phyloP scores from a whole-genome alignment of 2,329 filamentous ascomycete species.

The Sodiomyces alkalinus region DNA sequence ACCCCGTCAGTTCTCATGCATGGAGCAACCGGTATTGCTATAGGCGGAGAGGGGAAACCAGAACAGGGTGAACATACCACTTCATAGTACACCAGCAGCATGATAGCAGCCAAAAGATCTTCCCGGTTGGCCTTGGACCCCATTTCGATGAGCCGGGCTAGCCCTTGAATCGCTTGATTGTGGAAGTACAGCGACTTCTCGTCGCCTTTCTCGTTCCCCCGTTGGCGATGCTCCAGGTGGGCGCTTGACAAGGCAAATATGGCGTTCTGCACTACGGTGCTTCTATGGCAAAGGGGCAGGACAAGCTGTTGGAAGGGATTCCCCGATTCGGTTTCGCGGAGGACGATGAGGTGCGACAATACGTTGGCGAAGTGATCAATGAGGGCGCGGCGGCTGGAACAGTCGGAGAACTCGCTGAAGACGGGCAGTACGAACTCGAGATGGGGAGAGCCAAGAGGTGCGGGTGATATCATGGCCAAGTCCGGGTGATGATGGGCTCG shows the following conservation, averaged over 20 bases:
- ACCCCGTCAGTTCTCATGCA: neutral
- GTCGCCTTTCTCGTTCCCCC: constrained; percentile 29
- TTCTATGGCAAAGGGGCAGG: constrained; percentile 40
- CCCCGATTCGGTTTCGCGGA: constrained; percentile 40
- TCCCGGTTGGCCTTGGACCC: constrained; percentile 34
- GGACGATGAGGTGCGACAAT: constrained; percentile 48
- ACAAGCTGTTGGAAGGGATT: constrained; percentile 50
- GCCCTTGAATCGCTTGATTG: constrained; percentile 40
- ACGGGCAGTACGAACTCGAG: constrained; percentile 36
- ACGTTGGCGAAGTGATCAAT: constrained; percentile 50
- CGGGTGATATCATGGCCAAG: constrained; percentile 18
- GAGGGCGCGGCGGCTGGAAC: constrained; percentile 36
- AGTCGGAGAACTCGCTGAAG: constrained; percentile 42
- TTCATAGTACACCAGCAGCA: constrained; percentile 48
- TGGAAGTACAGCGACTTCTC: constrained; percentile 46
- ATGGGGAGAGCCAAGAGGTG: constrained; percentile 21
- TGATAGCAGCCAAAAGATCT: constrained; percentile 44
- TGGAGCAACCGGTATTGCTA: too few relatives aligned
- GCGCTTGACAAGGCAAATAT: constrained; percentile 74
- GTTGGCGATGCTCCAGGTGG: constrained; percentile 55
- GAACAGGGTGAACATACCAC: constrained; percentile 29
- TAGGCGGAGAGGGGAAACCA: too few relatives aligned
- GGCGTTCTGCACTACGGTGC: constrained; percentile 57
- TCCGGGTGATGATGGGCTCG: constrained; percentile 6
- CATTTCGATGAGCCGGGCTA: constrained; percentile 40